A percentile compares a stretch with the other conserved stretches of the same genome.
These are phyloP conservation scores for Exophiala bonariae DNA, from an alignment of 2,329 filamentous ascomycete genomes.

Conservation along the genomic window DNA sequence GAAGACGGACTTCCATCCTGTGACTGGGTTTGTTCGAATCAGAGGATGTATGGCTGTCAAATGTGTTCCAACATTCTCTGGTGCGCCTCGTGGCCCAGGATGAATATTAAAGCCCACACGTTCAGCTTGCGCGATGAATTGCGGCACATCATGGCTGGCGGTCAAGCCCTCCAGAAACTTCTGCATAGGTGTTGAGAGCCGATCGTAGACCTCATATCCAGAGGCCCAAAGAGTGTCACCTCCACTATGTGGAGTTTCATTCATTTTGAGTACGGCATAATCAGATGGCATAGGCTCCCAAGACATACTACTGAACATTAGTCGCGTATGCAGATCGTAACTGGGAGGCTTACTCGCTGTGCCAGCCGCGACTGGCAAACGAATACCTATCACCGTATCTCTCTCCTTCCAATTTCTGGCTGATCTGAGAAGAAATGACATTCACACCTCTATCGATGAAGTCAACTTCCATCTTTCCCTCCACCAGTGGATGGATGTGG, in stretches of 20 bases:
- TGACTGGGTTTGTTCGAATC: slow-evolving; percentile 62
- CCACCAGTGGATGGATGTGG: slow-evolving; percentile 62
- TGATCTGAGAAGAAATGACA: slow-evolving; percentile 60
- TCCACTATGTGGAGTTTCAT: slow-evolving; percentile 56
- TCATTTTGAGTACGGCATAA: slow-evolving; percentile 60
- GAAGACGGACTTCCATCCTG: slow-evolving; percentile 60
- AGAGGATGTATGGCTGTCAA: slow-evolving; percentile 55
- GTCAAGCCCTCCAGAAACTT: slow-evolving; percentile 60
- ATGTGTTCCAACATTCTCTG: slow-evolving; percentile 54
- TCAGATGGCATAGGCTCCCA: slow-evolving; percentile 65
- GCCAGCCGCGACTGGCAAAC: slow-evolving; percentile 49
- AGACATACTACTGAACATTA: too few relatives aligned
- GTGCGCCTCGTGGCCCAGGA: slow-evolving; percentile 49
- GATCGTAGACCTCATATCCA: slow-evolving; percentile 66
- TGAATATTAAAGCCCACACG: slow-evolving; percentile 31
- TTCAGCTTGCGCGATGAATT: slow-evolving; percentile 50
- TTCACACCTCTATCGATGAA: slow-evolving; percentile 61
- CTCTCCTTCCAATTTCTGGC: slow-evolving; percentile 44
- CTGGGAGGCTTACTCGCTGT: too few relatives aligned
- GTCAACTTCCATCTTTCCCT: slow-evolving; percentile 55
- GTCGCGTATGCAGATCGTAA: too few relatives aligned
- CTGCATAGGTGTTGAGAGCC: slow-evolving; percentile 52
- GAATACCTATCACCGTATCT: slow-evolving; percentile 36
- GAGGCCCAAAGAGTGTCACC: slow-evolving; percentile 65
- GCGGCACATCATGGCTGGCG: slow-evolving; percentile 52